Conservation (phyloP, 805 yeast species). For the Metschnikowia continentalis region DNA sequence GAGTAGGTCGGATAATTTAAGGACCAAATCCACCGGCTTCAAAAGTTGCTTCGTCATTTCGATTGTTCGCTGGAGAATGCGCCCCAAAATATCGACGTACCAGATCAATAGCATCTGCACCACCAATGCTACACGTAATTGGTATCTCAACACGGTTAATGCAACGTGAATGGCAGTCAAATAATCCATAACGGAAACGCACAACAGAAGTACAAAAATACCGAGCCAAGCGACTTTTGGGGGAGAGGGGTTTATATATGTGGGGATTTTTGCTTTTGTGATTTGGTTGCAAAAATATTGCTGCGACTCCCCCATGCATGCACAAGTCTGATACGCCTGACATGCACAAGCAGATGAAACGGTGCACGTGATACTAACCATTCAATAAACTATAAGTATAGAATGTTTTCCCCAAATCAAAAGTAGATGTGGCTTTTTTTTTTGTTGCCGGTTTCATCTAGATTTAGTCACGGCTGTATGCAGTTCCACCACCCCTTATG, state of each 20-base stretch:
- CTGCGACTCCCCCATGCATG: not conserved
- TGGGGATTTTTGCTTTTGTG: not conserved
- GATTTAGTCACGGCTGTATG: no score
- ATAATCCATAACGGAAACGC: not conserved
- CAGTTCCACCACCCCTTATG: no score
- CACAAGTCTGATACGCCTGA: not conserved
- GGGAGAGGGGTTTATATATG: not conserved
- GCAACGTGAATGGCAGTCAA: slow-evolving; percentile 1
- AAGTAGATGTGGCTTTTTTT: no score
- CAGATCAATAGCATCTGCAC: slow-evolving; percentile 1
- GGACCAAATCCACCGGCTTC: not conserved
- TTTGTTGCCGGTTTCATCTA: no score
- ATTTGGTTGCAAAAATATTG: not conserved
- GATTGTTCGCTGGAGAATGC: not conserved
- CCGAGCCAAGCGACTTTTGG: not conserved
- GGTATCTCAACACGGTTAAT: not conserved
- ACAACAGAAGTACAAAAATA: not conserved
- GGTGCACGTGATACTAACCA: not conserved
- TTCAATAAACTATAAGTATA: no score
- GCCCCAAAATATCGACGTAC: slow-evolving; percentile 2
- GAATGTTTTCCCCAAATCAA: no score
- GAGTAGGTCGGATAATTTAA: not conserved
- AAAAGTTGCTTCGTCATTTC: not conserved
- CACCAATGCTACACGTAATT: not conserved
- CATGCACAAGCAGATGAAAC: not conserved